phyloP scores from a whole-genome alignment of 306 rosid species.

The Gleditsia sinensis region DNA sequence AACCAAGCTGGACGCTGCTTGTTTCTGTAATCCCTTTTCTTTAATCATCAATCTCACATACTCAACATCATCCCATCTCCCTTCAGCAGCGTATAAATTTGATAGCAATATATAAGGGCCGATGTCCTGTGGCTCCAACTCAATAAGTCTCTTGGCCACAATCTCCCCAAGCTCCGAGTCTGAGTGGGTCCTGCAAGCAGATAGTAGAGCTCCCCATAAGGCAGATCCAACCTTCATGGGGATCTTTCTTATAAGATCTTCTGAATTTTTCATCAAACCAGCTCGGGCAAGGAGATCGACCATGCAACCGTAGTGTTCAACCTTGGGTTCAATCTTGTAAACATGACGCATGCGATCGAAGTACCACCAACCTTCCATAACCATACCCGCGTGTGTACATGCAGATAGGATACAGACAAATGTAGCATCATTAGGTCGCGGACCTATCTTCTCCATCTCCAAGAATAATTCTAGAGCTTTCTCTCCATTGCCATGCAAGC shows the following conservation, averaged over 20 bases:
- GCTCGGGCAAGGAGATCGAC: slow-evolving; percentile 75
- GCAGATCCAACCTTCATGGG: slow-evolving; percentile 58
- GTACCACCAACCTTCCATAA: slow-evolving; percentile 77
- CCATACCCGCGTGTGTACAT: slow-evolving; percentile 65
- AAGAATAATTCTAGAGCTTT: slow-evolving; percentile 52
- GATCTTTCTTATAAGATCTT: slow-evolving; percentile 52
- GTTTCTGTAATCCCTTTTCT: slow-evolving; percentile 56
- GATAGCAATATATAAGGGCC: slow-evolving; percentile 66
- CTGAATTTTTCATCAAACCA: slow-evolving; percentile 55
- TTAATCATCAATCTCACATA: slow-evolving; percentile 57
- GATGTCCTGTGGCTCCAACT: slow-evolving; percentile 60
- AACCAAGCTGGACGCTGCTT: slow-evolving; percentile 51
- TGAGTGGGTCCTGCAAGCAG: slow-evolving; percentile 61
- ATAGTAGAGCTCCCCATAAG: slow-evolving; percentile 74
- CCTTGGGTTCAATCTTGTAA: slow-evolving; percentile 67
- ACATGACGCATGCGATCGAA: slow-evolving; percentile 58
- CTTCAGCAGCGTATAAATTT: slow-evolving; percentile 61
- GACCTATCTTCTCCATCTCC: slow-evolving; percentile 60
- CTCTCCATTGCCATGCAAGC: slow-evolving; percentile 58
- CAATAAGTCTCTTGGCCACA: slow-evolving; percentile 63
- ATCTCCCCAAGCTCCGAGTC: slow-evolving; percentile 57
- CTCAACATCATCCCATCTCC: slow-evolving; percentile 72
- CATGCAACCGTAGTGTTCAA: slow-evolving; percentile 77
- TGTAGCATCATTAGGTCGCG: slow-evolving; percentile 57
- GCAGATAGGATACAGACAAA: slow-evolving; percentile 64